Percentiles rank a stretch among this genome's conserved stretches.
These are phyloP conservation scores for Saccharomyces hybrid DNA, from an alignment of 1,139 yeast genomes.

Conservation along the genomic window DNA sequence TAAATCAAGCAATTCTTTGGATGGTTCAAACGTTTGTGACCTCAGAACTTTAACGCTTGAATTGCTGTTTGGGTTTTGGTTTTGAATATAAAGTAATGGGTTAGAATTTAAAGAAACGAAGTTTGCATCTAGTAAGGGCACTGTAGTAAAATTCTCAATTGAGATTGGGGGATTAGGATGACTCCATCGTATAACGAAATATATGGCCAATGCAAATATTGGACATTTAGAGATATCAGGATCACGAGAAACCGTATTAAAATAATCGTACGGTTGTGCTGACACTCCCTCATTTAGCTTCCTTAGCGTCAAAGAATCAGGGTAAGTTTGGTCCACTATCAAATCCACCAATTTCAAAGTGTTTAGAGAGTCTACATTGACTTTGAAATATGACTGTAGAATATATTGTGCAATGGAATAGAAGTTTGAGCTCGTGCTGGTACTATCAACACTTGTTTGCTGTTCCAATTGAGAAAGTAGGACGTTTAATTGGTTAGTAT, in stretches of 20 bases:
- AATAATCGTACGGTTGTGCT: constrained; percentile 26
- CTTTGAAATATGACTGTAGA: constrained; percentile 25
- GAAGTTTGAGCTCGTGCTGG: constrained; percentile 22
- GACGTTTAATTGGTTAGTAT: constrained; percentile 9
- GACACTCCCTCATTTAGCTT: constrained; percentile 26
- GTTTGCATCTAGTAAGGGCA: constrained; percentile 19
- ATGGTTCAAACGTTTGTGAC: constrained; percentile 21
- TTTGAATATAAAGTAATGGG: constrained; percentile 9
- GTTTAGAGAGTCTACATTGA: constrained; percentile 13
- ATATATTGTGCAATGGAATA: constrained; percentile 25
- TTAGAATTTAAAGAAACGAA: constrained; percentile 16
- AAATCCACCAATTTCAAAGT: constrained; percentile 24
- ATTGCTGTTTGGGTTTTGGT: constrained; percentile 8
- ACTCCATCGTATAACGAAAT: constrained; percentile 27
- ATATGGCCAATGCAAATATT: constrained; percentile 28
- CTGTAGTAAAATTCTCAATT: constrained; percentile 16
- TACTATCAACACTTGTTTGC: constrained; percentile 13
- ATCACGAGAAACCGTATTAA: constrained; percentile 30
- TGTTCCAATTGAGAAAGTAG: constrained; percentile 20
- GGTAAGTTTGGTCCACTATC: constrained; percentile 32
- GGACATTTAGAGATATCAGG: constrained; percentile 30
- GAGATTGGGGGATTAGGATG: constrained; percentile 24
- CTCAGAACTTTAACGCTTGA: constrained; percentile 13
- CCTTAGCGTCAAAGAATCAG: constrained; percentile 30
- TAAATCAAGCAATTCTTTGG: constrained; percentile 16